Evolutionary conservation across 768 basidiomycete genomes (phyloP).

Genomic region (Termitomyces sp.): DNA sequence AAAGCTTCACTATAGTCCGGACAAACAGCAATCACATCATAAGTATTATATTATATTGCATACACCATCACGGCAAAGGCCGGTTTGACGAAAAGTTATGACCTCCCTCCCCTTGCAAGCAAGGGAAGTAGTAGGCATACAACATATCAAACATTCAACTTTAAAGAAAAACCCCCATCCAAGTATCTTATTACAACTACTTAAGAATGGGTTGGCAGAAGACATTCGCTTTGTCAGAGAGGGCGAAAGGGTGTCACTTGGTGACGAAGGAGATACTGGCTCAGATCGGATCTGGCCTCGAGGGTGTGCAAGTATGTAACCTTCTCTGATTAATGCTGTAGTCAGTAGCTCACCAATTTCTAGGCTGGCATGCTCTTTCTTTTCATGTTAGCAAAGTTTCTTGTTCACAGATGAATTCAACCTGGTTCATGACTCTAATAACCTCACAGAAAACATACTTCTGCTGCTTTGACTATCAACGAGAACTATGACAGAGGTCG

Average conservation of each 20-base stretch:
- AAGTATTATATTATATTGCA: no score
- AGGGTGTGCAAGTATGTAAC: conserved; percentile 53
- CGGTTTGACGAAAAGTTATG: no score
- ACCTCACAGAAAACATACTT: conserved; percentile 54
- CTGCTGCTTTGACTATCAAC: conserved; percentile 78
- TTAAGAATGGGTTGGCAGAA: conserved; percentile 89
- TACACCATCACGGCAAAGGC: no score
- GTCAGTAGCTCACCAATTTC: not conserved
- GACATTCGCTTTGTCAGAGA: conserved; percentile 61
- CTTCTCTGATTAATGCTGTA: not conserved
- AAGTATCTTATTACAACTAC: no score
- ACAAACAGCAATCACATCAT: no score
- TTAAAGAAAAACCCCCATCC: no score
- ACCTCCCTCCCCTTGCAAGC: no score
- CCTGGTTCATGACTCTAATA: not conserved
- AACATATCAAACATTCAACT: no score
- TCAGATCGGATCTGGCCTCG: conserved; percentile 67
- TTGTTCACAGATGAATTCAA: not conserved
- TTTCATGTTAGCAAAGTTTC: conserved; percentile 60
- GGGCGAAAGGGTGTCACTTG: conserved; percentile 72
- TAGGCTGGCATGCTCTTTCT: conserved; percentile 87
- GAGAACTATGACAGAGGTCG: conserved; percentile 88
- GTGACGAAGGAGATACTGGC: conserved; percentile 72
- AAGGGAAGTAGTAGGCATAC: no score
- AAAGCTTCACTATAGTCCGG: no score